Conservation (phyloP, 352 stramenopile genomes). For the Phytophthora europaea region DNA sequence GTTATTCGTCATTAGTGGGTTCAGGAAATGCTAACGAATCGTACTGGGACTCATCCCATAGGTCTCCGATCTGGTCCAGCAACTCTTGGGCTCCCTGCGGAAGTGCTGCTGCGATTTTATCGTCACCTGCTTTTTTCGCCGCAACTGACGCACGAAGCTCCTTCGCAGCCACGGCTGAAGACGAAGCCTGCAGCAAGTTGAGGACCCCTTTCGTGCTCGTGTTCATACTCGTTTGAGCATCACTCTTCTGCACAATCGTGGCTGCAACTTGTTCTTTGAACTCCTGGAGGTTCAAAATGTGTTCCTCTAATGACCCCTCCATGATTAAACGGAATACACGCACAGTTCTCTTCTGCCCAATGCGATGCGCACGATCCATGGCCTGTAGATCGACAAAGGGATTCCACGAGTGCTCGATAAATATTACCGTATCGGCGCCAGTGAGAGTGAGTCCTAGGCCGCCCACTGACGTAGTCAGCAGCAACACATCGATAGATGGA, state of each 20-base stretch:
- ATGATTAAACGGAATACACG: constrained; percentile 87
- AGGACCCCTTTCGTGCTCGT: constrained; percentile 74
- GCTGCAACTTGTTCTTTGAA: constrained; percentile 84
- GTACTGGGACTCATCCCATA: constrained; percentile 89
- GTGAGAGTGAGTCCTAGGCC: constrained; percentile 98
- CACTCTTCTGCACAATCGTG: constrained; percentile 65
- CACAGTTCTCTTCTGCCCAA: constrained; percentile 78
- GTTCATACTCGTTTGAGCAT: constrained; percentile 69
- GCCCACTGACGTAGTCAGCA: constrained; percentile 97
- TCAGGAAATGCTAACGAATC: constrained; percentile 74
- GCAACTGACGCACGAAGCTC: constrained; percentile 29
- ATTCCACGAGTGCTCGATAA: constrained; percentile 99
- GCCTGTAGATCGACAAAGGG: constrained; percentile 96
- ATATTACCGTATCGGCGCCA: constrained; percentile 97
- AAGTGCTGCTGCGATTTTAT: constrained; percentile 23
- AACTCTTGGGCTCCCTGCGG: constrained; percentile 53
- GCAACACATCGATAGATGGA: constrained; percentile 92
- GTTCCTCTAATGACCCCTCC: constrained; percentile 76
- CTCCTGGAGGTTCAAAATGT: constrained; percentile 81
- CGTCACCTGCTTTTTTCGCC: constrained; percentile 3
- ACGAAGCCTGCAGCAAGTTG: constrained; percentile 66
- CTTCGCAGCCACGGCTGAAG: constrained; percentile 46
- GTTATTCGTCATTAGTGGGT: constrained; percentile 9
- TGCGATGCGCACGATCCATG: constrained; percentile 88
- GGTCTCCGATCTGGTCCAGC: constrained; percentile 72